Base-by-base conservation (phyloP, 768 basidiomycete genomes). In the Mycena vitilis region DNA sequence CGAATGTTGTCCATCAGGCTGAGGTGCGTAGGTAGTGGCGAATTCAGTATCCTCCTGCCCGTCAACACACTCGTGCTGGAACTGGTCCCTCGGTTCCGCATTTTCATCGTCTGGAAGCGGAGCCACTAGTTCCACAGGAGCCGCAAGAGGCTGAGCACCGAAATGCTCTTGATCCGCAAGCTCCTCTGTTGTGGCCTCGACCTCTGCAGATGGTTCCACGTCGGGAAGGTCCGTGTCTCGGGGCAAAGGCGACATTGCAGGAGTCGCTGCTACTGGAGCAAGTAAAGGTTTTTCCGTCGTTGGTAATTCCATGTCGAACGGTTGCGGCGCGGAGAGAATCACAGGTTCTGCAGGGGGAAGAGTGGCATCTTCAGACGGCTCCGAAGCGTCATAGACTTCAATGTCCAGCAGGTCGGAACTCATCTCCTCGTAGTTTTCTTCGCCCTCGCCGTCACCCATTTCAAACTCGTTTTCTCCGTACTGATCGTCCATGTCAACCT, bases 401-500 rank as follows among this genome's bases (percentile, higher is more conserved):
- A 87, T 81, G 72, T 88, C 87, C 61, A 81, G 71, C 54, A 82
- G 63, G 55, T 84, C 83, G 63, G 73, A 70, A 51, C 71, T 59
- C 49, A 73, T 77, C 20, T 72, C 67, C 34, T 73, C 74, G 12
- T 73, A 76, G 34, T 74, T 69, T 66, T 77, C 78, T 30, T 82
- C 85, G 34, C 62, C 63, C 63, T 56, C 68, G 58, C 56, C 66
- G 56, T 87, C 85, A 12, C 79, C 79, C 87, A 88, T 88, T 53
- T 87, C 87, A 70, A 87, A 91, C 77, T 91, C 90, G 47, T 77
- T 75, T 22, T 78, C 79, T 47, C 82, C 85, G 44, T 83, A 79
- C 64, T 85, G 84, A 55, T 84, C 80, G 62, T 89, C 88, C 90
- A 91, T 91, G 66, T 91, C 90, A 52, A 91, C 84, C 75, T 91